phyloP scores from a whole-genome alignment of 2,329 filamentous ascomycete species.

The Cercospora zeina region DNA sequence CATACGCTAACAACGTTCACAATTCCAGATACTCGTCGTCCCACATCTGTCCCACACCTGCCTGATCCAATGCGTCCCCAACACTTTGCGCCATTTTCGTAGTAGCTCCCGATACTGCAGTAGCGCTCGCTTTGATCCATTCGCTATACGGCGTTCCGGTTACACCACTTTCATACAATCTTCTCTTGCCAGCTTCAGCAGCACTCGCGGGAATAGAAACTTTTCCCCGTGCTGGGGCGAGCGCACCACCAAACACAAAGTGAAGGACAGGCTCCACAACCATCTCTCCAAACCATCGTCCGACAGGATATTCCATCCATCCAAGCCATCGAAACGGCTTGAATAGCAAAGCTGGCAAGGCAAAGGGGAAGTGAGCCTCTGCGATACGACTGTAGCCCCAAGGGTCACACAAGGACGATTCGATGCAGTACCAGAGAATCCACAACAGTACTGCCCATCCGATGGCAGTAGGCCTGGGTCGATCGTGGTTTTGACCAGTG shows the following conservation, averaged over 20 bases:
- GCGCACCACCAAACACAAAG: slow-evolving; percentile 7
- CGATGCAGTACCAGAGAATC: slow-evolving; percentile 50
- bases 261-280: slow-evolving; percentile 6
- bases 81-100: slow-evolving; percentile 29
- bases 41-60: slow-evolving; percentile 31
- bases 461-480: slow-evolving; percentile 44
- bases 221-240: neutral
- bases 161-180: slow-evolving; percentile 4
- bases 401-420: slow-evolving; percentile 43
- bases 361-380: slow-evolving; percentile 57
- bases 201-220: neutral
- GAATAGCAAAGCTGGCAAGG: slow-evolving; percentile 57
- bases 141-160: slow-evolving; percentile 14
- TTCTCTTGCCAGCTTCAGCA: neutral
- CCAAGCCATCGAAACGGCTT: slow-evolving; percentile 38
- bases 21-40: slow-evolving; percentile 33
- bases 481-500: slow-evolving; percentile 21
- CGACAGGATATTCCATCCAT: slow-evolving; percentile 33
- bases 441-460: slow-evolving; percentile 46
- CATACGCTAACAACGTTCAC: slow-evolving; percentile 10
- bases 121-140: slow-evolving; percentile 20
- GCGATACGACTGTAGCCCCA: slow-evolving; percentile 51
- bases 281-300: slow-evolving; percentile 38
- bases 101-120: slow-evolving; percentile 22
- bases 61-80: slow-evolving; percentile 34